Percentiles rank a stretch among this genome's conserved stretches.
These are phyloP conservation scores for Ustilago hordei DNA, from an alignment of 1,284 basidiomycete genomes.

Conservation along the genomic window DNA sequence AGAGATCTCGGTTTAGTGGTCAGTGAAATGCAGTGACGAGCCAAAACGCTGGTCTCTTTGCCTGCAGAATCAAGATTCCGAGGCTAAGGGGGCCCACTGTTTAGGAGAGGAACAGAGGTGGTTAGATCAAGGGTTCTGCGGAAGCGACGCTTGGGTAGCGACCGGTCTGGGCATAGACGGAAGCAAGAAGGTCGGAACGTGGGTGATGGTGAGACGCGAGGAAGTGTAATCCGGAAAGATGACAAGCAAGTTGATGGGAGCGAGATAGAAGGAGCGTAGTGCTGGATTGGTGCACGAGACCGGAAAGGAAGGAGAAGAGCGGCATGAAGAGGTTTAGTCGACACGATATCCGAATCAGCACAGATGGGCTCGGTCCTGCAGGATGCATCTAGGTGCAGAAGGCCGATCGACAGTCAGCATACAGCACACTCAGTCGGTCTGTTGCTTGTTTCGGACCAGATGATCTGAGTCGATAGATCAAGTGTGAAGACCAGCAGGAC, in stretches of 20 bases:
- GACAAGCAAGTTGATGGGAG: slow-evolving; percentile 2
- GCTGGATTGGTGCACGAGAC: slow-evolving; percentile 12
- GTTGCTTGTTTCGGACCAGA: neutral
- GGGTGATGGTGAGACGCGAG: slow-evolving; percentile 2
- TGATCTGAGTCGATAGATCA: neutral
- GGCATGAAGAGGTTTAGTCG: neutral
- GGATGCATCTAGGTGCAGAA: slow-evolving; percentile 10
- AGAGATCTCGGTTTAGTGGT: neutral
- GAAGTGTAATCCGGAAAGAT: neutral
- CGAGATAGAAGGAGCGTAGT: slow-evolving; percentile 24
- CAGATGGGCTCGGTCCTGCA: slow-evolving; percentile 8
- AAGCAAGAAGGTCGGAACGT: slow-evolving; percentile 4
- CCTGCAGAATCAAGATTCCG: neutral
- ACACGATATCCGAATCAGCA: slow-evolving; percentile 4
- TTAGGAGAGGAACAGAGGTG: neutral
- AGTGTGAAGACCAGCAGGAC: neutral
- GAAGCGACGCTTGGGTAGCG: neutral
- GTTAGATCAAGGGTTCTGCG: neutral
- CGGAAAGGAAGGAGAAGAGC: neutral
- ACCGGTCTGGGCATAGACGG: slow-evolving; percentile 4
- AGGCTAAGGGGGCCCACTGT: neutral
- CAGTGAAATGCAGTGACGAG: neutral
- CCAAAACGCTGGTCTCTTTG: neutral
- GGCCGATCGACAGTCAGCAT: neutral
- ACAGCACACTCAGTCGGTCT: neutral